Evolutionary conservation across 2,329 filamentous ascomycete genomes (phyloP).

Genomic region (Calonectria pseudoreteaudii): DNA sequence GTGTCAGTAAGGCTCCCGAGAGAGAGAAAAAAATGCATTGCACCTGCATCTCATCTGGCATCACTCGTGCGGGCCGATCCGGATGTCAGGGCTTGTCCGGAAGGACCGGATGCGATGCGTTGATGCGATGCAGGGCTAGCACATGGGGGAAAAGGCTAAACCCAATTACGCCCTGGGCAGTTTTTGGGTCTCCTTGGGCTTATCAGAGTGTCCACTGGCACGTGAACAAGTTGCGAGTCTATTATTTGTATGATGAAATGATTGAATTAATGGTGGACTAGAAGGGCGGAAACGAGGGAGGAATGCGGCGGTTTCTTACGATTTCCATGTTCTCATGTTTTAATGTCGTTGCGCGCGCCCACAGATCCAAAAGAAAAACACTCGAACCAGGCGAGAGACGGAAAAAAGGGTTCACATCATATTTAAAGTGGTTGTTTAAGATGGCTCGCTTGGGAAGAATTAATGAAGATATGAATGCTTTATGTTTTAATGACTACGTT

Average conservation of each 20-base stretch:
- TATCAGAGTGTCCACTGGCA: background rate
- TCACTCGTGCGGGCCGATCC: constrained; percentile 12
- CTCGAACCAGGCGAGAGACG: constrained; percentile 6
- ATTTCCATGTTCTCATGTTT: background rate
- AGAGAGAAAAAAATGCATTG: constrained; percentile 14
- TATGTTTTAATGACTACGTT: background rate
- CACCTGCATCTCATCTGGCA: constrained; percentile 7
- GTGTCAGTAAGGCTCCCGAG: background rate
- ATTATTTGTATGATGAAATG: background rate
- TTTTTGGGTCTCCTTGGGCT: background rate
- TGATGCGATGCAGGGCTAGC: constrained; percentile 4
- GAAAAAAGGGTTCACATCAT: background rate
- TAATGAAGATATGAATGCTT: constrained; percentile 38
- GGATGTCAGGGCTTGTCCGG: constrained; percentile 11
- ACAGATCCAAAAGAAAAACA: background rate
- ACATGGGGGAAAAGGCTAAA: background rate
- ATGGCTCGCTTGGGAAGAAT: constrained; percentile 23
- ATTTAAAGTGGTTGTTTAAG: background rate
- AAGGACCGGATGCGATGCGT: constrained; percentile 17
- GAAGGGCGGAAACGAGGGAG: background rate
- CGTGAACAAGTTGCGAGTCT: background rate
- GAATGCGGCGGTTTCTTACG: background rate
- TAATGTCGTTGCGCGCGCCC: background rate
- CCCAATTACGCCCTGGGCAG: background rate
- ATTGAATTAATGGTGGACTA: background rate